phyloP scores from a whole-genome alignment of 176 grass and related monocot species.

The Elaeis guineensis region DNA sequence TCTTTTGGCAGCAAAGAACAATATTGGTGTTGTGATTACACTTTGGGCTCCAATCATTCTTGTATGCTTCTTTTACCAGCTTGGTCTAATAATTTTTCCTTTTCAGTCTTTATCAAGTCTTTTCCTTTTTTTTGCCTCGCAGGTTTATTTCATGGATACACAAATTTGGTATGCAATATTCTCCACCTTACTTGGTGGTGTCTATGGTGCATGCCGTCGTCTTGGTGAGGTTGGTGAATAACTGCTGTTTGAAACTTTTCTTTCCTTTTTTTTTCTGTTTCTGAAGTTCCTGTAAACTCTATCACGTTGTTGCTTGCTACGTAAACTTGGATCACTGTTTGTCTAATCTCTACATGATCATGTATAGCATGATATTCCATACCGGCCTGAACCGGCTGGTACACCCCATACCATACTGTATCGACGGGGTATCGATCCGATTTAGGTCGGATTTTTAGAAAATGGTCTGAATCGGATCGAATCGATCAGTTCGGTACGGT shows the following conservation, averaged over 20 bases:
- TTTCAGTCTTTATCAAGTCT: not conserved
- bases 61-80: constrained; percentile 30
- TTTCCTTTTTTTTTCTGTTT: constrained; percentile 1
- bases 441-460: too few relatives aligned
- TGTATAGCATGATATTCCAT: too few relatives aligned
- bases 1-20: constrained; percentile 55
- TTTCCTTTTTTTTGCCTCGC: constrained; percentile 19
- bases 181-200: constrained; percentile 82
- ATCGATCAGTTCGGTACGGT: too few relatives aligned
- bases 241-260: not conserved
- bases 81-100: constrained; percentile 13
- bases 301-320: too few relatives aligned
- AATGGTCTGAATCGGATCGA: too few relatives aligned
- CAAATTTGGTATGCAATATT: constrained; percentile 99
- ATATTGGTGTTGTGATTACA: constrained; percentile 73
- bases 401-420: too few relatives aligned
- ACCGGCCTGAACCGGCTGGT: too few relatives aligned
- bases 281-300: too few relatives aligned
- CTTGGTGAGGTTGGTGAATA: constrained; percentile 70
- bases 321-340: too few relatives aligned
- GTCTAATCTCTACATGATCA: too few relatives aligned
- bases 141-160: constrained; percentile 99
- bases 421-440: too few relatives aligned
- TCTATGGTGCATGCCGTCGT: constrained; percentile 86
- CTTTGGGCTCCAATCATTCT: constrained; percentile 91